phyloP scores from a whole-genome alignment of 257 asterid genomes.

The Scutellaria baicalensis region DNA sequence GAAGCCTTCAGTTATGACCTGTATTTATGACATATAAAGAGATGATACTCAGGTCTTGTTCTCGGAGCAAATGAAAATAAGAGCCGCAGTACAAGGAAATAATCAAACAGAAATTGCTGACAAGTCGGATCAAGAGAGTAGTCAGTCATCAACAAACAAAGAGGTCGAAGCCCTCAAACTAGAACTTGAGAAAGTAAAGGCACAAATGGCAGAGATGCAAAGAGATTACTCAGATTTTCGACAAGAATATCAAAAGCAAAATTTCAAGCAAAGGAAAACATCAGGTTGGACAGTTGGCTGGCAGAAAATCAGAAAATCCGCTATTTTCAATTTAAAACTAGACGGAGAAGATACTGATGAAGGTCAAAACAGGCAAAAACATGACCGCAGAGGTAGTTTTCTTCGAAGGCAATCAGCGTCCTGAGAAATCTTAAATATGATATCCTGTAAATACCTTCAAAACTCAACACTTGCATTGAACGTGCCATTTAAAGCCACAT shows the following conservation, averaged over 20 bases:
- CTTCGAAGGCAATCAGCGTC: slow-evolving; percentile 38
- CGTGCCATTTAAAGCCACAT: neutral
- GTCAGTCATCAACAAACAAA: slow-evolving; percentile 42
- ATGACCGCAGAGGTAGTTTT: slow-evolving; percentile 22
- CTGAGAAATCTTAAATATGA: slow-evolving; percentile 9
- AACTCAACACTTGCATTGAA: neutral
- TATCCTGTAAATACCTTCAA: neutral
- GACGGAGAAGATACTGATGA: slow-evolving; percentile 42
- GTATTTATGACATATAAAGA: slow-evolving; percentile 13
- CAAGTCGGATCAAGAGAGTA: slow-evolving; percentile 38
- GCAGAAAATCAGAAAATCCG: slow-evolving; percentile 48
- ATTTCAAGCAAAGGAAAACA: slow-evolving; percentile 29
- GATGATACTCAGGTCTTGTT: slow-evolving; percentile 49
- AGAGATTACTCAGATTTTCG: slow-evolving; percentile 53
- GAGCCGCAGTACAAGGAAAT: slow-evolving; percentile 48
- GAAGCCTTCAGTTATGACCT: neutral
- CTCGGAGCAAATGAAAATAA: slow-evolving; percentile 69
- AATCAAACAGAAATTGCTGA: slow-evolving; percentile 33
- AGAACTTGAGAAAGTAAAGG: slow-evolving; percentile 57
- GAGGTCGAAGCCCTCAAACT: slow-evolving; percentile 54
- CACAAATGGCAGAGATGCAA: slow-evolving; percentile 50
- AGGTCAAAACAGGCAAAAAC: slow-evolving; percentile 20
- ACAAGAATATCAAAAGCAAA: slow-evolving; percentile 42
- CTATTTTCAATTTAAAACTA: slow-evolving; percentile 34
- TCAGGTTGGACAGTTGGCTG: slow-evolving; percentile 56